These are phyloP conservation scores for Prillingera fragicola DNA, from an alignment of 1,284 basidiomycete species.

Conservation along the genomic window DNA sequence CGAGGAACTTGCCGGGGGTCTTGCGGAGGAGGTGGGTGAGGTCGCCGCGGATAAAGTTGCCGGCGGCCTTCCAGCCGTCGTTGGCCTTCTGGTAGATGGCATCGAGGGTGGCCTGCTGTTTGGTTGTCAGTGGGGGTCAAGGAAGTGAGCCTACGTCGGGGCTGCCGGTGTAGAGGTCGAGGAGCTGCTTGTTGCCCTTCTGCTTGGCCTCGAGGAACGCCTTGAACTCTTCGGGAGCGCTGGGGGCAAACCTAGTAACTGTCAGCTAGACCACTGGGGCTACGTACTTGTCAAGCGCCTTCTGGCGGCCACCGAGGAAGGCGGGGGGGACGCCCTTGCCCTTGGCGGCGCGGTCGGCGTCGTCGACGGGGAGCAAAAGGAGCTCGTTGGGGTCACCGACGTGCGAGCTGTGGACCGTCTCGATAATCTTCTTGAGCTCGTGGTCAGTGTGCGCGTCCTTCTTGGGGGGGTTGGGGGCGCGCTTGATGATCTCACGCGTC, in stretches of 20 bases:
- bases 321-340: slow-evolving; percentile 43
- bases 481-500: slow-evolving; percentile 52
- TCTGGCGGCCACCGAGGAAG: slow-evolving; percentile 53
- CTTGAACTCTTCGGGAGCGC: slow-evolving; percentile 52
- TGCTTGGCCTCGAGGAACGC: slow-evolving; percentile 56
- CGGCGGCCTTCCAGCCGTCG: slow-evolving; percentile 38
- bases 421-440: slow-evolving; percentile 33
- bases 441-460: slow-evolving; percentile 28
- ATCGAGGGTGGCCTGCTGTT: slow-evolving; percentile 23
- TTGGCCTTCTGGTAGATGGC: slow-evolving; percentile 29
- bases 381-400: slow-evolving; percentile 57
- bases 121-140: not conserved
- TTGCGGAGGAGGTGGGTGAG: slow-evolving; percentile 37
- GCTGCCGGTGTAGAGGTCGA: slow-evolving; percentile 38
- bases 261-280: slow-evolving; percentile 35
- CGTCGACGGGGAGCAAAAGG: slow-evolving; percentile 53
- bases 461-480: slow-evolving; percentile 48
- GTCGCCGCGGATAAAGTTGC: slow-evolving; percentile 34
- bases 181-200: slow-evolving; percentile 51
- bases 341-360: slow-evolving; percentile 55
- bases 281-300: slow-evolving; percentile 26
- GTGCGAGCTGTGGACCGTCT: slow-evolving; percentile 54
- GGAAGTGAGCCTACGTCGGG: slow-evolving; percentile 23
- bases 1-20: slow-evolving; percentile 30
- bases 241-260: slow-evolving; percentile 45